Conservation (phyloP, 345 rosid species). For the Acer negundo region DNA sequence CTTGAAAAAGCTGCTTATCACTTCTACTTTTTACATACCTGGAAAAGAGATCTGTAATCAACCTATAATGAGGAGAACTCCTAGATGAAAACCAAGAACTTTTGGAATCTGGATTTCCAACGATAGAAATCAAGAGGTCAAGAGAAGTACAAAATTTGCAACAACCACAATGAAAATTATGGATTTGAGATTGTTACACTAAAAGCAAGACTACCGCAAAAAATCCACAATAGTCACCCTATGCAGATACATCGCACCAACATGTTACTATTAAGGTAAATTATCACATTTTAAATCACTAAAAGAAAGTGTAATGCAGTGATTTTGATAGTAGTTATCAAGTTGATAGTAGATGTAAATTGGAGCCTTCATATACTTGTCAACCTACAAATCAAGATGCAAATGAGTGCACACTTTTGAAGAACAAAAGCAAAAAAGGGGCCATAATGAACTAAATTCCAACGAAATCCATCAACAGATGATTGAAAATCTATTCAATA, state of each 20-base stretch:
- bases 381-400: constrained; percentile 45
- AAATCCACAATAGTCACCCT: neutral
- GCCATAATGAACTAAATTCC: neutral
- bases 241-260: neutral
- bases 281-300: neutral
- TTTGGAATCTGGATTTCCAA: neutral
- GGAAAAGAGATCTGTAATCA: constrained; percentile 17
- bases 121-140: neutral
- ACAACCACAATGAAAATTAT: neutral
- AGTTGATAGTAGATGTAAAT: constrained; percentile 79
- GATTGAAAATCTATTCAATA: neutral
- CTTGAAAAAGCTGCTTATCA: constrained; percentile 70
- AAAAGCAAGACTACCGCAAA: neutral
- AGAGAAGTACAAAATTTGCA: neutral
- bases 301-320: constrained; percentile 18
- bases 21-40: constrained; percentile 91
- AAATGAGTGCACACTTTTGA: constrained; percentile 13
- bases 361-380: constrained; percentile 85
- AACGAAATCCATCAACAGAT: neutral
- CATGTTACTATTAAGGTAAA: neutral
- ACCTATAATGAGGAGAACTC: constrained; percentile 2
- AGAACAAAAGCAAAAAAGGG: neutral
- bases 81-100: constrained; percentile 4
- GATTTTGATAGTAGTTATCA: constrained; percentile 87
- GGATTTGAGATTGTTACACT: neutral